Evolutionary conservation across 164 flowering plant genomes (phyloP).

Genomic region (Buxus sempervirens): DNA sequence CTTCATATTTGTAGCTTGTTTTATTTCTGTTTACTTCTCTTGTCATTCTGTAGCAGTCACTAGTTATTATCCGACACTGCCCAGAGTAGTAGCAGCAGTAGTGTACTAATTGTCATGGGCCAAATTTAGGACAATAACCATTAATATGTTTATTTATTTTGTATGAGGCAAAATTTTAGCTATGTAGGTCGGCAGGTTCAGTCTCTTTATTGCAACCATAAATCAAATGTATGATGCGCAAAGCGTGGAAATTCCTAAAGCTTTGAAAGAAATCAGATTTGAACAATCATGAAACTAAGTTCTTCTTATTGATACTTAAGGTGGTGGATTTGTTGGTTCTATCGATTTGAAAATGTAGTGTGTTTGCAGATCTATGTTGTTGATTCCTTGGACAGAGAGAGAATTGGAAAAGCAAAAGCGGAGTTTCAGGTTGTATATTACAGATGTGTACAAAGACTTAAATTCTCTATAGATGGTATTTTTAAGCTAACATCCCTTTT

Average conservation of each 20-base stretch:
- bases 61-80: neutral
- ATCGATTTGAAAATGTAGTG: neutral
- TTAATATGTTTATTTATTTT: no score
- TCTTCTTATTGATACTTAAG: neutral
- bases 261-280: neutral
- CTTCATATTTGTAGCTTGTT: neutral
- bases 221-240: neutral
- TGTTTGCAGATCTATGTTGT: constrained; percentile 91
- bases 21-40: neutral
- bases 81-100: neutral
- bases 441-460: neutral
- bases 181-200: neutral
- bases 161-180: neutral
- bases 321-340: neutral
- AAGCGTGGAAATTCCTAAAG: neutral
- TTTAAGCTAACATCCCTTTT: constrained; percentile 3
- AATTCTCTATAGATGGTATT: neutral
- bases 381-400: constrained; percentile 96
- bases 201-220: neutral
- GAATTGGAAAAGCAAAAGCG: constrained; percentile 83
- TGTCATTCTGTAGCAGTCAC: neutral
- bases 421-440: constrained; percentile 81
- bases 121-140: neutral
- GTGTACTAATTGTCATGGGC: neutral
- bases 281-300: neutral